Evolutionary conservation across 176 grass and related monocot species (phyloP), one percentile per base, ranked within the genome.

Genomic region (Ensete ventricosum): DNA sequence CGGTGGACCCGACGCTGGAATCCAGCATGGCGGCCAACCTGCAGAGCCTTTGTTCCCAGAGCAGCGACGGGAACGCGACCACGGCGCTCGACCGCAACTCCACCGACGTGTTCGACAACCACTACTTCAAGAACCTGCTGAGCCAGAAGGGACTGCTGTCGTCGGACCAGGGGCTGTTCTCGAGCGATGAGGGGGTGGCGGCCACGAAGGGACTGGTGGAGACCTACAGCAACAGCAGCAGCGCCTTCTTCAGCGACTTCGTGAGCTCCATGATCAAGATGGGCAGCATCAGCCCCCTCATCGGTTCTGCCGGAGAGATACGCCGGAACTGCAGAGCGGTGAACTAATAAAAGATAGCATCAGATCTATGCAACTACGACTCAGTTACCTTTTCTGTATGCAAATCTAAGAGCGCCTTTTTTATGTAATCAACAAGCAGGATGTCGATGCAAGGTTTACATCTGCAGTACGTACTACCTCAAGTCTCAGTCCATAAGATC

Each of bases 131-230:
- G 57, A 94, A 99, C 82, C 77, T 99, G 80, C 52, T 89, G 9
- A 16, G 9, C 25, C 76, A 89, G 21, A 89, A 64, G 59, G 95
- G 95, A 5, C 58, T 99, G 13, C 82, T 94, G 49, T 85, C 95
- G 23, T 99, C 90, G 14, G 95, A 99, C 80, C 95, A 94, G 81
- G 88, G 90, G 29, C 88, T 99, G 78, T 82, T 82, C 76, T 99
- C 90, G 52, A 81, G 86, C 73, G 43, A 85, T 71, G 88, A 91
- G 20, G 80, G 84, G 48, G 77, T 49, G 17, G 69, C 73, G 54
- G 52, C 84, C 17, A 99, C 90, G 14, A 89, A 76, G 87, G 73
- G 81, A 12, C 80, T 91, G 63, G 90, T 99, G 1, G 78, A 82
- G 76, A 55, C 70, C 13, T 99, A 94, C 67, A 84, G 82, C 84